Base-by-base conservation (phyloP, 2,329 filamentous ascomycete species). In the Metarhizium album region DNA sequence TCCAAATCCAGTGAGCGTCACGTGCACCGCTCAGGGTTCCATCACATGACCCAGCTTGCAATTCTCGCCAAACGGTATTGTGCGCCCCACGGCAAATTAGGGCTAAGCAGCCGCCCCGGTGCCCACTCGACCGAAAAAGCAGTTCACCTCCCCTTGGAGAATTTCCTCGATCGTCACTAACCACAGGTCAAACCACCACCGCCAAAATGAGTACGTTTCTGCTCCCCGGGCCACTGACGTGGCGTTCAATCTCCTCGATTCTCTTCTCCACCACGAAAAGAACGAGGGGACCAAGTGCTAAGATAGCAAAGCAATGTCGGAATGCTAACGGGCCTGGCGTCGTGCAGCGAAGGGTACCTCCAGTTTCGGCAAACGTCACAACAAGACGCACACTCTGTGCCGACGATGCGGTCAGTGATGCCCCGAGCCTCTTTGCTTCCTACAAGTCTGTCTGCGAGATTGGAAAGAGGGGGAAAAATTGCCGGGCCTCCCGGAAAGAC, bases 371-470 rank as follows among this genome's bases (percentile, higher is more conserved):
- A 76, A 76, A 69, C 72, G 89, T 83, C 89, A 94, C 82, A 95
- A 91, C 84, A 95, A 95, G 85, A 89, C 90, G 80, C 90, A 96
- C 84, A 90, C 86, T 74, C 79, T 96, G 75, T 96, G 90, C 87
- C 86, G 90, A 83, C 90, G 90, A 79, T 96, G 90, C 83, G 90
- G 89, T 93, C 77, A 82, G 87, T 89, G 49, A 50, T 57, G 23
- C 42, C 24, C 48, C 38, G 46, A 37, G 23, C 45, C 45, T 45
- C 7, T 29, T 29, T 29, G 7, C 27, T 5, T n/a, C 18, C 4
- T 13, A 43, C 6, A 11, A 43, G 24, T 3, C 20, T 48, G 52
- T 49, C 51, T 42, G 50, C 51, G 52, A 54, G 46, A 46, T 42
- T 27, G 42, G 46, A 52, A 51, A 53, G 51, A 48, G 53, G 48